Evolutionary conservation across 805 yeast species (phyloP).

Genomic region (Metschnikowia bowlesiae): DNA sequence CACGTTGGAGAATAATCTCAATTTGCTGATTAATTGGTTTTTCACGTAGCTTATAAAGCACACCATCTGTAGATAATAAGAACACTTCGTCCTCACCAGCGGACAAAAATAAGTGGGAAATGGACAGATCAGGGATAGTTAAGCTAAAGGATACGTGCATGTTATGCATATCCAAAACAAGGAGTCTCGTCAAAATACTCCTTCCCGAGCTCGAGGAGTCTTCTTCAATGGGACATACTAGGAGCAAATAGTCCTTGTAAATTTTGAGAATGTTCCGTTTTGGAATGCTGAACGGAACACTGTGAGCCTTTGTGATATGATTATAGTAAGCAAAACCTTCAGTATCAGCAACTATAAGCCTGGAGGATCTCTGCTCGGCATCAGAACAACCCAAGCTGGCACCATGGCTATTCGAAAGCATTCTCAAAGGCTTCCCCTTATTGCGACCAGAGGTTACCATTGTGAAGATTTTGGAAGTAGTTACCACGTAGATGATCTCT

Average conservation of each 20-base stretch:
- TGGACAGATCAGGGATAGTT: conserved; percentile 57
- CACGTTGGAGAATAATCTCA: conserved; percentile 62
- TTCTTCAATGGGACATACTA: conserved; percentile 47
- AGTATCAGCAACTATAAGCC: conserved; percentile 60
- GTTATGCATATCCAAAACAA: conserved; percentile 66
- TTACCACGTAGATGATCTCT: conserved; percentile 58
- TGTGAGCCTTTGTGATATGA: conserved; percentile 47
- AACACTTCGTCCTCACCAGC: conserved; percentile 48
- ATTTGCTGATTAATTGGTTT: conserved; percentile 64
- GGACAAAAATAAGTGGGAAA: conserved; percentile 52
- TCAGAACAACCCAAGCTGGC: conserved; percentile 48
- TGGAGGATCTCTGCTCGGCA: conserved; percentile 38
- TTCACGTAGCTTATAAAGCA: conserved; percentile 64
- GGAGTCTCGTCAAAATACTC: conserved; percentile 46
- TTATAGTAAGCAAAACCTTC: conserved; percentile 64
- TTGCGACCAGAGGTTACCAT: conserved; percentile 77
- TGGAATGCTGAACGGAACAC: conserved; percentile 52
- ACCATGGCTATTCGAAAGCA: conserved; percentile 45
- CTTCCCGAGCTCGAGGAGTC: conserved; percentile 7
- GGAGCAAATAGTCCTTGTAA: conserved; percentile 49
- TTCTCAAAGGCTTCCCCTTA: conserved; percentile 53
- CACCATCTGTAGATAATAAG: conserved; percentile 70
- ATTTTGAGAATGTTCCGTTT: conserved; percentile 50
- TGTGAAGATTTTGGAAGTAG: conserved; percentile 67
- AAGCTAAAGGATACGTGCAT: conserved; percentile 67